A percentile compares a stretch with the other conserved stretches of the same genome.
Conservation (phyloP, 345 rosid species). For the Camelina laxa region DNA sequence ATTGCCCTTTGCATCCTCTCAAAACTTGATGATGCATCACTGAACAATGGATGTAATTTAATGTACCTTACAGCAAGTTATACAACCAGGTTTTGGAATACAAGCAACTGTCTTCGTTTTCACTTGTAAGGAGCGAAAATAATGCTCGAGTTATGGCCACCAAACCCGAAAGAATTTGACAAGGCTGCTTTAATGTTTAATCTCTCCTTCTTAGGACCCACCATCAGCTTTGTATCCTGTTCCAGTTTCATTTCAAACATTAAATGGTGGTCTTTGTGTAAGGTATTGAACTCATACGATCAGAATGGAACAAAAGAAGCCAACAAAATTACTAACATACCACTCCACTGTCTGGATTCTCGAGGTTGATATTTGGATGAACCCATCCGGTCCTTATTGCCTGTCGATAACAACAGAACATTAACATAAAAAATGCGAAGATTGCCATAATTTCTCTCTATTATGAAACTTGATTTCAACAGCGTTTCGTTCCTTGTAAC, state of each 20-base stretch:
- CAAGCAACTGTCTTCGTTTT: constrained; percentile 28
- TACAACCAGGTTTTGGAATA: constrained; percentile 37
- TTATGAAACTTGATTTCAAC: neutral
- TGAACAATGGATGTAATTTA: constrained; percentile 19
- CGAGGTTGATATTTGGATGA: constrained; percentile 94
- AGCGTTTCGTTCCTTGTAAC: neutral
- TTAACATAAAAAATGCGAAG: neutral
- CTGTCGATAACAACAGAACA: constrained; percentile 46
- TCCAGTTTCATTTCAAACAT: constrained; percentile 24
- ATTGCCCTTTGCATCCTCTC: neutral
- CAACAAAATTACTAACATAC: constrained; percentile 47
- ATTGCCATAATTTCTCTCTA: neutral
- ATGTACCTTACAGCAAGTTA: constrained; percentile 48
- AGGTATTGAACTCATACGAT: neutral
- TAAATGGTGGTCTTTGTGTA: constrained; percentile 7
- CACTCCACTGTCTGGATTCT: constrained; percentile 79
- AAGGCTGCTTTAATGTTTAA: constrained; percentile 80
- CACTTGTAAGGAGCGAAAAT: constrained; percentile 89
- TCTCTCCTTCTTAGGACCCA: constrained; percentile 87
- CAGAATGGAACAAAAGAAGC: constrained; percentile 18
- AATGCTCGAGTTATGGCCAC: constrained; percentile 97
- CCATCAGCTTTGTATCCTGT: constrained; percentile 74
- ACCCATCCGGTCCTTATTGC: constrained; percentile 96
- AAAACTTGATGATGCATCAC: constrained; percentile 15
- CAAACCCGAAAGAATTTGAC: constrained; percentile 92